phyloP scores from a whole-genome alignment of 2,329 filamentous ascomycete genomes.

The Fusarium oligoseptatum region DNA sequence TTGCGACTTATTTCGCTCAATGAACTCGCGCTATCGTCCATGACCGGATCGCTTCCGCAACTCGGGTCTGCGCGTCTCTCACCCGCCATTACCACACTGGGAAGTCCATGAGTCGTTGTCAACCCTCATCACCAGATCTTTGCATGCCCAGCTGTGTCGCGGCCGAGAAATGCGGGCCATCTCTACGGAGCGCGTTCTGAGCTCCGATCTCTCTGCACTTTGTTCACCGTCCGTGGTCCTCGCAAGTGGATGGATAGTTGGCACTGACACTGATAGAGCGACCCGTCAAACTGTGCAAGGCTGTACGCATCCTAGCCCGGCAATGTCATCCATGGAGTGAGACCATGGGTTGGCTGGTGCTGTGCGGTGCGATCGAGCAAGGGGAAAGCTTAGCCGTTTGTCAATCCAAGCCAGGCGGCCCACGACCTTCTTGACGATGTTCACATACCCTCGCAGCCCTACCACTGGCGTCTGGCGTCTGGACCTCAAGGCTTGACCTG shows the following conservation, averaged over 20 bases:
- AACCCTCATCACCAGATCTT: constrained; percentile 38
- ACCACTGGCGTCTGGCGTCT: constrained; percentile 30
- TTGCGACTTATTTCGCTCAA: constrained; percentile 22
- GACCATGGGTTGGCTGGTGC: constrained; percentile 42
- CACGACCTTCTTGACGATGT: constrained; percentile 38
- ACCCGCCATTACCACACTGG: constrained; percentile 22
- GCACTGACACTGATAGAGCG: constrained; percentile 15
- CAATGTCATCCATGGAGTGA: constrained; percentile 44
- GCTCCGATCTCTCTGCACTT: constrained; percentile 25
- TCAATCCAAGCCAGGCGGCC: constrained; percentile 29
- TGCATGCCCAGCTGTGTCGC: constrained; percentile 33
- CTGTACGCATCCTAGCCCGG: constrained; percentile 46
- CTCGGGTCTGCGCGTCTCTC: constrained; percentile 23
- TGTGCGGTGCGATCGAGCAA: constrained; percentile 30
- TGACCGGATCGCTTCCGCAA: constrained; percentile 26
- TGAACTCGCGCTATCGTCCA: constrained; percentile 25
- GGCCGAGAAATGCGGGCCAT: constrained; percentile 14
- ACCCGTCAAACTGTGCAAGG: constrained; percentile 44
- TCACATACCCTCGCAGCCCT: constrained; percentile 46
- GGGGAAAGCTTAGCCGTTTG: constrained; percentile 29
- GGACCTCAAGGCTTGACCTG: constrained; percentile 27
- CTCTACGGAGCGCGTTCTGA: constrained; percentile 6
- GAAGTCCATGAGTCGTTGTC: constrained; percentile 19
- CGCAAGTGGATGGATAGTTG: constrained; percentile 4
- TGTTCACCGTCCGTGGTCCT: constrained; percentile 20